Percentiles rank a stretch among this genome's conserved stretches.
Evolutionary conservation across 2,329 filamentous ascomycete genomes (phyloP).

Genomic region (Massarina eburnea): DNA sequence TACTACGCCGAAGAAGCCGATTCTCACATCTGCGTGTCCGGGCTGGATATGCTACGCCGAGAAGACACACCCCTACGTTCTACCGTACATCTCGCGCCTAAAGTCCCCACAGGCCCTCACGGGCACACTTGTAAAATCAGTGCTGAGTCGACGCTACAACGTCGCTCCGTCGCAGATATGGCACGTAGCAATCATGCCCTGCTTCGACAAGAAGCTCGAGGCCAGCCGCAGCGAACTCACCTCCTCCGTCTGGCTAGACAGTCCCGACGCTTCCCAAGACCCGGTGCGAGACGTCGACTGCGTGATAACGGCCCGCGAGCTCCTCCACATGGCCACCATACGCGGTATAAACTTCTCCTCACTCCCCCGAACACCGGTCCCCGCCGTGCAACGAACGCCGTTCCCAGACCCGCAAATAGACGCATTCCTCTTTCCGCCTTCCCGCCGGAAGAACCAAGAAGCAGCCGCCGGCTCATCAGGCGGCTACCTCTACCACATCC

Average conservation of each 20-base stretch:
- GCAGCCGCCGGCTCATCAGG: constrained; percentile 76
- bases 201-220: constrained; percentile 98
- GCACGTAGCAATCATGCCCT: constrained; percentile 96
- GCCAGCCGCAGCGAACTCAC: constrained; percentile 92
- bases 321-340: constrained; percentile 84
- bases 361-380: constrained; percentile 63
- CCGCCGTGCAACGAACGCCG: constrained; percentile 48
- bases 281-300: constrained; percentile 87
- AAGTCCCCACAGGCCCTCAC: constrained; percentile 94
- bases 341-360: constrained; percentile 75
- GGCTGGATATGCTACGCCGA: constrained; percentile 99
- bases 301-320: constrained; percentile 94
- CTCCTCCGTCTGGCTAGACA: constrained; percentile 67
- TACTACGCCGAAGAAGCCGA: constrained; percentile 60
- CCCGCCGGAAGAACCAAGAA: constrained; percentile 44
- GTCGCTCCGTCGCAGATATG: constrained; percentile 81
- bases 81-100: constrained; percentile 85
- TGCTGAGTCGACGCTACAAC: constrained; percentile 70
- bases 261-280: constrained; percentile 21
- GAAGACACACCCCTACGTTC: constrained; percentile 92
- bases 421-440: constrained; percentile 70
- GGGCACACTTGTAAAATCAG: constrained; percentile 86
- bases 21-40: constrained; percentile 87
- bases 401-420: constrained; percentile 76
- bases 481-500: constrained; percentile 83